A percentile compares a stretch with the other conserved stretches of the same genome.
phyloP scores from a whole-genome alignment of 2,329 filamentous ascomycete species.

The Dothistroma pini region DNA sequence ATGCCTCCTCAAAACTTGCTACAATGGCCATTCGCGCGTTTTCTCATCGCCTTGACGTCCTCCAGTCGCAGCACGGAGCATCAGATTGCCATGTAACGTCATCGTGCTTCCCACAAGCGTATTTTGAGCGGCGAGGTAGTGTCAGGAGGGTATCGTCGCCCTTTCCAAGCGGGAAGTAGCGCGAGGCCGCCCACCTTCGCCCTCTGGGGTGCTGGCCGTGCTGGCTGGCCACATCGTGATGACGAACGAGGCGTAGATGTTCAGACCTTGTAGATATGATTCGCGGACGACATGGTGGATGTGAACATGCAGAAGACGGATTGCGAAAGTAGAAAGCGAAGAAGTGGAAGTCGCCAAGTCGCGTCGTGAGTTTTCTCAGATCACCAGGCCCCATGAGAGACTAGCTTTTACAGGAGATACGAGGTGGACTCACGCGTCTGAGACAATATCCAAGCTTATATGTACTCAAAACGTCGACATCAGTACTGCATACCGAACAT shows the following conservation, averaged over 20 bases:
- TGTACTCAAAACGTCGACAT: background rate
- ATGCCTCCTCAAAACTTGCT: background rate
- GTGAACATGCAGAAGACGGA: background rate
- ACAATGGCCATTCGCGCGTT: too few relatives aligned
- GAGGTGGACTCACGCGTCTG: too few relatives aligned
- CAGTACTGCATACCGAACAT: background rate
- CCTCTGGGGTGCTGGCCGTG: background rate
- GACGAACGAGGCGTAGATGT: background rate
- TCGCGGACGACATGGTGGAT: background rate
- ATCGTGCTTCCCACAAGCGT: background rate
- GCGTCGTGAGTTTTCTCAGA: background rate
- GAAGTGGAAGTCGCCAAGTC: background rate
- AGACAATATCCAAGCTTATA: too few relatives aligned
- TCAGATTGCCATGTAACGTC: background rate
- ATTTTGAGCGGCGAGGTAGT: background rate
- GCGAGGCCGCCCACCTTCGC: background rate
- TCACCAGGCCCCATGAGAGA: background rate
- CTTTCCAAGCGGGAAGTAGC: background rate
- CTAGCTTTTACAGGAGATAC: background rate
- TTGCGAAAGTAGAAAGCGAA: background rate
- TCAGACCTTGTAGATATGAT: background rate
- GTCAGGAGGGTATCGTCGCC: background rate
- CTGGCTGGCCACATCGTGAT: background rate
- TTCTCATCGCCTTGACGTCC: background rate
- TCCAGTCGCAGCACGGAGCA: background rate